These are phyloP conservation scores for Prunus mongolica DNA, from an alignment of 306 rosid genomes.

Conservation along the genomic window DNA sequence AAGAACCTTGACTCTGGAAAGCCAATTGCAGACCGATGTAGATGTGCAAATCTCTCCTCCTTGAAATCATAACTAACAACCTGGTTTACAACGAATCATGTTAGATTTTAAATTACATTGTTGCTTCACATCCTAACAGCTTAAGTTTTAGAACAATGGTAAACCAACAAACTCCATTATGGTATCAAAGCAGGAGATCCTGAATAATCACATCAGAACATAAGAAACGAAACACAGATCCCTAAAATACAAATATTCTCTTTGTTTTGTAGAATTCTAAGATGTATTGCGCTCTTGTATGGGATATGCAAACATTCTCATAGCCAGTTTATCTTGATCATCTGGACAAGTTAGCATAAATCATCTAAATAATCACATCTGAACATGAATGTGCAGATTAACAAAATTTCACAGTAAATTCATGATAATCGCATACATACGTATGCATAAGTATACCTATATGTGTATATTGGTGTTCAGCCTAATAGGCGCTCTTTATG, in stretches of 20 bases:
- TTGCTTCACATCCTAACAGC: background rate
- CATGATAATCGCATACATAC: too few species aligned
- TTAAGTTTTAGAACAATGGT: background rate
- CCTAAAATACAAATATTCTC: too few species aligned
- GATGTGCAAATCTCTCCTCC: slow-evolving; percentile 67
- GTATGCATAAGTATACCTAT: too few species aligned
- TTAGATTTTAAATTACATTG: background rate
- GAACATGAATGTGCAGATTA: too few species aligned
- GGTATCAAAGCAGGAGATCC: background rate
- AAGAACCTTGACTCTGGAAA: slow-evolving; percentile 84
- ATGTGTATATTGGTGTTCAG: background rate
- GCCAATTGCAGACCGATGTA: slow-evolving; percentile 87
- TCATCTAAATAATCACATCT: too few species aligned
- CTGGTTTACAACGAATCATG: slow-evolving; percentile 35
- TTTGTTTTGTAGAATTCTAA: too few species aligned
- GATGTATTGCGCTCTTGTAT: too few species aligned
- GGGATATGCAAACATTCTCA: too few species aligned
- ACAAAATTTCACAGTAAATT: too few species aligned
- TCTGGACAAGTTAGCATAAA: too few species aligned
- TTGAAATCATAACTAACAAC: slow-evolving; percentile 92
- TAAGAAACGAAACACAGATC: too few species aligned
- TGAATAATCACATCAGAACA: background rate
- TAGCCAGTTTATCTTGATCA: too few species aligned
- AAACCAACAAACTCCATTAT: background rate
- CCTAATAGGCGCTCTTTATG: background rate